These are phyloP conservation scores for Carex cristatella DNA, from an alignment of 176 grass and related monocot species.

Conservation along the genomic window DNA sequence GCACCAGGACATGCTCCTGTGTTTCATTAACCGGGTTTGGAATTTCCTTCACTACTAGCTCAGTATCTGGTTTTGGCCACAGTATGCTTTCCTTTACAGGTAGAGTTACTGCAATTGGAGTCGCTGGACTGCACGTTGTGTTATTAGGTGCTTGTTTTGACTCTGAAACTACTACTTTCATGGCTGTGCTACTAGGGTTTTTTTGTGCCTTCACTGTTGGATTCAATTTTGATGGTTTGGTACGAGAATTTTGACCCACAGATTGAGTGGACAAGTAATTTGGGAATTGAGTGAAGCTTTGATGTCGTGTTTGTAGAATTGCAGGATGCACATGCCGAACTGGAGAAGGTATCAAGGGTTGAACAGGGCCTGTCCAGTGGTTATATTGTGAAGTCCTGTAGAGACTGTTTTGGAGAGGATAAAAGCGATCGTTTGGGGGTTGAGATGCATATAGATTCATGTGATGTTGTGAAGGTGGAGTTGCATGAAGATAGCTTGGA, in stretches of 20 bases:
- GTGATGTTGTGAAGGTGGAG: background rate
- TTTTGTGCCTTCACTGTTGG: background rate
- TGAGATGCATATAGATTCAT: background rate
- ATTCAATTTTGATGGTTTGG: constrained; percentile 2
- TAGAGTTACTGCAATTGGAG: background rate
- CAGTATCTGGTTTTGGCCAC: constrained; percentile 17
- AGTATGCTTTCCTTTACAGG: background rate
- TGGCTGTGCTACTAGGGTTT: background rate
- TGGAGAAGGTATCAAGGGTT: background rate
- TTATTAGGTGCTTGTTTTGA: background rate
- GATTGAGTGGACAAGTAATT: background rate
- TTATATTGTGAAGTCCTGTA: background rate
- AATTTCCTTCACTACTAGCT: background rate
- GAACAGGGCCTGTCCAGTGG: background rate
- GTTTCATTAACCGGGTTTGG: background rate
- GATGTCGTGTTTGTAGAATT: background rate
- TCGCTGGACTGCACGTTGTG: background rate
- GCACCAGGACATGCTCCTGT: no score
- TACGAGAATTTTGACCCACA: background rate
- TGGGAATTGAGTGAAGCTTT: background rate
- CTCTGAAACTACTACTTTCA: background rate
- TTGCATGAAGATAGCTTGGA: background rate
- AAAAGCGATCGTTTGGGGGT: background rate
- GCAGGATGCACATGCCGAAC: background rate
- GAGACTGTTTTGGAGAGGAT: background rate